Evolutionary conservation across 352 stramenopile species (phyloP), one percentile per base, ranked within the genome.

Genomic region (Phytophthora nicotianae): DNA sequence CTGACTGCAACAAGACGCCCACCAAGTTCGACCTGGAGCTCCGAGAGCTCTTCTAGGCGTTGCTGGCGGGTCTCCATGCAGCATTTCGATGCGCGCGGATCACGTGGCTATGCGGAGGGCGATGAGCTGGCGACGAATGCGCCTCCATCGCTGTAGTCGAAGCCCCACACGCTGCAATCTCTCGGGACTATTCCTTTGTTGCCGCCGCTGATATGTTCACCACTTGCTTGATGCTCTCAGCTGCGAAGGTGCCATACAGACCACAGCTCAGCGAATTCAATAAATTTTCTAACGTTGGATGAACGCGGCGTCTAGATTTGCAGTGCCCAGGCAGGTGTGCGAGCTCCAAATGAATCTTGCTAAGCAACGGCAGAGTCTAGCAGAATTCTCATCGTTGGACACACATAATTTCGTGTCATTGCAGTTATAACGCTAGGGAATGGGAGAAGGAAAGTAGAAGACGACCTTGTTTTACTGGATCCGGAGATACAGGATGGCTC

Each of bases 1-100:
- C 79, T 16, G 62, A 74, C 14, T 24, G 47, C 10, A 16, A 29
- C 16, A 72, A 55, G 17, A 24, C 63, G 5, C 70, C 70, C 0
- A 70, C 59, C 8, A 86, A 86, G 41, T 51, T 90, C 33, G 74
- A 85, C 20, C 59, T 88, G 58, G 83, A 91, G 54, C 58, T 85
- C 20, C 72, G 79, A 32, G 83, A 91, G 52, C 72, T 91, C 43
- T 91, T 91, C 59, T 91, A 88, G 47, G 27, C 40, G 20, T 37
- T 6, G 6, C 17, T 26, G 40, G 8, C 4, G 40, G 37, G n/a
- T 14, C 3, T 23, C 14, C 37, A 23, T 23, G n/a, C 19, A 10
- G 13, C 13, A 41, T 41, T 20, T 41, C 35, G 35, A 17, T 38
- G 14, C 35, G 35, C 16, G 13, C 35, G 16, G 35, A n/a, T 35